Percentiles rank a stretch among this genome's conserved stretches.
Evolutionary conservation across 176 grass and related monocot genomes (phyloP).

Genomic region (Oryza glaberrima): DNA sequence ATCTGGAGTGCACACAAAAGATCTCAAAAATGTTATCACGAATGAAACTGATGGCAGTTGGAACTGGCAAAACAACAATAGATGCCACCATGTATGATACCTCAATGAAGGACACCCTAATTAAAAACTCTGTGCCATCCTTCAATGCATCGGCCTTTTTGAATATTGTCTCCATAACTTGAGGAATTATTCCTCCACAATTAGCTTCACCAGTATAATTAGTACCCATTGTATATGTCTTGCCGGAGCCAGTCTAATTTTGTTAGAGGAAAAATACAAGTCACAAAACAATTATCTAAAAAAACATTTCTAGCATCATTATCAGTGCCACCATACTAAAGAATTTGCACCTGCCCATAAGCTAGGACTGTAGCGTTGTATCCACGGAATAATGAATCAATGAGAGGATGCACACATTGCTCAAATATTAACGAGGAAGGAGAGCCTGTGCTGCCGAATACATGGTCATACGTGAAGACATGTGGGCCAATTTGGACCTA

Average conservation of each 20-base stretch:
- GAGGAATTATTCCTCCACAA: slow-evolving; percentile 83
- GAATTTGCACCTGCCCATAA: slow-evolving; percentile 80
- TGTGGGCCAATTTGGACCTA: slow-evolving; percentile 87
- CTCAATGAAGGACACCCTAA: slow-evolving; percentile 99
- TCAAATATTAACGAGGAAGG: slow-evolving; percentile 65
- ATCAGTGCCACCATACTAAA: slow-evolving; percentile 11
- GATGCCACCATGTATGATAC: slow-evolving; percentile 34
- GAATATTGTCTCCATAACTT: slow-evolving; percentile 96
- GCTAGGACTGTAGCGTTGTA: slow-evolving; percentile 97
- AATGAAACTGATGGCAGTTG: slow-evolving; percentile 15
- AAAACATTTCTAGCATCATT: slow-evolving; percentile 10
- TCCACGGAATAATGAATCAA: slow-evolving; percentile 75
- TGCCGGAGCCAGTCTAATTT: slow-evolving; percentile 88
- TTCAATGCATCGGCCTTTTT: slow-evolving; percentile 67
- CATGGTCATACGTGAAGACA: slow-evolving; percentile 81
- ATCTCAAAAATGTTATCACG: neutral
- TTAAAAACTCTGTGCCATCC: slow-evolving; percentile 65
- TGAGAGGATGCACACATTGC: slow-evolving; percentile 71
- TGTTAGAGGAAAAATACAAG: slow-evolving; percentile 37
- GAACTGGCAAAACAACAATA: neutral
- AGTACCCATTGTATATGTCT: slow-evolving; percentile 99
- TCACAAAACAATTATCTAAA: slow-evolving; percentile 33
- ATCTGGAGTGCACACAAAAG: slow-evolving; percentile 62
- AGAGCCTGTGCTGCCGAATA: slow-evolving; percentile 68
- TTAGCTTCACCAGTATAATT: slow-evolving; percentile 68